These are phyloP conservation scores for Candida gorgasii DNA, from an alignment of 805 yeast genomes.

Conservation along the genomic window DNA sequence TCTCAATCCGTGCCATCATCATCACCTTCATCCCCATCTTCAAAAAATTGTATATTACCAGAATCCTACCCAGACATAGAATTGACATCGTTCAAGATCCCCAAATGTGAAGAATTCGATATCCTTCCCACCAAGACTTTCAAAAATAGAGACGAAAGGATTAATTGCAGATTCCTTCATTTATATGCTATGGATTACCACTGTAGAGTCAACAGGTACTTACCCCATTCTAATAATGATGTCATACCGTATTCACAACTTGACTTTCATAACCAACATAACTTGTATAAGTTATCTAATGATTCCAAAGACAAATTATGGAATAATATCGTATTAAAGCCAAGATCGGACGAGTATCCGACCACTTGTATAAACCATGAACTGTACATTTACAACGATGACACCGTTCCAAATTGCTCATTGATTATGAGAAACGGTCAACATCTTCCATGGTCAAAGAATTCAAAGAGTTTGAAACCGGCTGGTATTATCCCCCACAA, in stretches of 20 bases:
- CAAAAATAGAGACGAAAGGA: constrained; percentile 47
- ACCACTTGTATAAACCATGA: constrained; percentile 19
- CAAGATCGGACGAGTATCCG: constrained; percentile 45
- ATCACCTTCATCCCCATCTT: neutral
- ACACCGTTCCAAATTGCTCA: neutral
- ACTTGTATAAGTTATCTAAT: constrained; percentile 37
- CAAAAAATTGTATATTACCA: neutral
- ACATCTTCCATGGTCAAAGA: constrained; percentile 26
- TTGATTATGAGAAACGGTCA: constrained; percentile 23
- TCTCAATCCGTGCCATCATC: neutral
- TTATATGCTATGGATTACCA: constrained; percentile 51
- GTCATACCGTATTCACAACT: constrained; percentile 15
- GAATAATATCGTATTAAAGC: constrained; percentile 53
- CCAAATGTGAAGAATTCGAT: constrained; percentile 7
- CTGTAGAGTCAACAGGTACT: constrained; percentile 33
- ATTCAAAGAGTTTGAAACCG: constrained; percentile 27
- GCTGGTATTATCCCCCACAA: constrained; percentile 32
- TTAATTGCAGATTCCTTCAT: constrained; percentile 50
- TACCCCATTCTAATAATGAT: constrained; percentile 23
- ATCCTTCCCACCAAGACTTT: constrained; percentile 11
- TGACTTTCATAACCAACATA: constrained; percentile 28
- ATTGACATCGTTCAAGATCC: constrained; percentile 16
- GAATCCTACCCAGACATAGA: constrained; percentile 13
- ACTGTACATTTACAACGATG: constrained; percentile 22
- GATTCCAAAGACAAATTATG: constrained; percentile 52